Base-by-base conservation (phyloP, 2,329 filamentous ascomycete genomes). In the Alternaria brassicicola region DNA sequence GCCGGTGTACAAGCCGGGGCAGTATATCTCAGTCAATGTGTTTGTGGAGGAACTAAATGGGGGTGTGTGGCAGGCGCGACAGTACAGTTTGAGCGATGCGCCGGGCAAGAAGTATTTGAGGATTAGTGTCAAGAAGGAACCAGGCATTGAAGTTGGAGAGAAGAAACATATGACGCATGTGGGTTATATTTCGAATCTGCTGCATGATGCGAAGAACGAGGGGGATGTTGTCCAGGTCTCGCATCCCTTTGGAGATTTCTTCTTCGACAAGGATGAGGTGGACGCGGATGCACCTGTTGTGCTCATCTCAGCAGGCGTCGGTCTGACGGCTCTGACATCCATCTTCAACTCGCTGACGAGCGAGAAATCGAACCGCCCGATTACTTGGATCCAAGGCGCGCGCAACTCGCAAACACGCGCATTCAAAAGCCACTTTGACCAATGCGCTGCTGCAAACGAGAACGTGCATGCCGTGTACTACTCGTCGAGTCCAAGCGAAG, bases 31-130 rank as follows among this genome's bases (percentile, higher is more conserved):
- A 0, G 77, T 92, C 45, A 83, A 84, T 48, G 74, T 88, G 7
- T 79, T 83, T 48, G 82, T 90, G 0, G 84, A 85, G 1, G 70
- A 74, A 59, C 50, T 76, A 13, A 66, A 75, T 7, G 72, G 69
- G 9, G 84, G 85, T n/a, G 82, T 86, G 71, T 77, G 82, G 63
- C 90, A 93, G 75, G 83, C 86, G 17, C 82, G 89, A 30, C 90
- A 92, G 75, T 93, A 92, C 78, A 90, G 88, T 25, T 82, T 93
- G 60, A 89, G 85, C 68, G 88, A 91, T 63, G 82, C 85, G 48
- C 88, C 87, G 2, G 80, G 80, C 2, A 78, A 82, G 8, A 81
- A 85, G 48, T 84, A 87, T 76, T 90, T 90, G 76, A 85, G 90
- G 28, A 88, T 92, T 76, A 89, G 84, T 48, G 83, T 93, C 55